Conservation (phyloP, 352 stramenopile species). For the Phytophthora chlamydospora region DNA sequence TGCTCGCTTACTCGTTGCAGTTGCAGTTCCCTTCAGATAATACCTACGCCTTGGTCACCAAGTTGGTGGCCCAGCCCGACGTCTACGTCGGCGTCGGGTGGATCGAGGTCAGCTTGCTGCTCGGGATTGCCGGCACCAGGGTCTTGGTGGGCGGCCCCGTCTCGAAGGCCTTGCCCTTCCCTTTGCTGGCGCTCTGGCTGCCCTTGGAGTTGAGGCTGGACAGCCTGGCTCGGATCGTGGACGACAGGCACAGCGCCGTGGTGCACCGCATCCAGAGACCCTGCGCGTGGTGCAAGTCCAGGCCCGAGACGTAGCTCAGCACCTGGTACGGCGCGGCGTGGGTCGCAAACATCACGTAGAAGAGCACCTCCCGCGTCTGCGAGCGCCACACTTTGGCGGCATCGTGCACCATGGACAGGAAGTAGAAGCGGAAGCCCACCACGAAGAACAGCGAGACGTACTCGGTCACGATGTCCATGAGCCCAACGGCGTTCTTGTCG, state of each 20-base stretch:
- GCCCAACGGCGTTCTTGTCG: constrained; percentile 39
- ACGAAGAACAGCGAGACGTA: constrained; percentile 20
- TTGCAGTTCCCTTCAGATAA: too few relatives aligned
- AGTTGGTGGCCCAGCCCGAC: not conserved
- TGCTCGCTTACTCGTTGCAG: too few relatives aligned
- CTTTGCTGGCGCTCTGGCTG: not conserved
- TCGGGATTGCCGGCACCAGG: not conserved
- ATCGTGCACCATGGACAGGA: not conserved
- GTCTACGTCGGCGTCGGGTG: not conserved
- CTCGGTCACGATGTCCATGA: constrained; percentile 5
- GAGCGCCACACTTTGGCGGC: not conserved
- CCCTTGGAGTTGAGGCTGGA: constrained; percentile 3
- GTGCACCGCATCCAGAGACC: constrained; percentile 16
- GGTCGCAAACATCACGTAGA: constrained; percentile 22
- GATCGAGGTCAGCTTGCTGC: not conserved
- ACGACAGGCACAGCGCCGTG: constrained; percentile 12
- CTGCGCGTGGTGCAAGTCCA: constrained; percentile 14
- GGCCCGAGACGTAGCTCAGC: constrained; percentile 1
- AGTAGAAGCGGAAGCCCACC: constrained; percentile 11
- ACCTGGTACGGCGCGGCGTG: constrained; percentile 10
- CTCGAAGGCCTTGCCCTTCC: too few relatives aligned
- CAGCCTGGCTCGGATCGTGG: constrained; percentile 7
- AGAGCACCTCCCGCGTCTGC: constrained; percentile 20
- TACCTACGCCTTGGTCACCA: too few relatives aligned
- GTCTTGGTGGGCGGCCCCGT: too few relatives aligned